Conservation (phyloP, 257 asterid genomes). For the Penstemon newberryi region DNA sequence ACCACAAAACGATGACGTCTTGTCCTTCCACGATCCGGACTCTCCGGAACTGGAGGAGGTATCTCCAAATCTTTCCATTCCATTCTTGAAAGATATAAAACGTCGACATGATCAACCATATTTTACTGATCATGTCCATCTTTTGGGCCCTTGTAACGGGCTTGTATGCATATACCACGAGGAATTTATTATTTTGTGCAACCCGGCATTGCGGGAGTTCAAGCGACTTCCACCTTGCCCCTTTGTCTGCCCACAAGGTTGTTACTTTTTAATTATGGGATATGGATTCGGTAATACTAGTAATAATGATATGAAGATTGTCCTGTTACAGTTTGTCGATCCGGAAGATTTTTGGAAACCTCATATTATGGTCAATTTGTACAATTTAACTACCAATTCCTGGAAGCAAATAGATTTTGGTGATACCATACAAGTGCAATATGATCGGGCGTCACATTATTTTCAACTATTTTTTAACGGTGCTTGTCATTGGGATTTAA, state of each 20-base stretch:
- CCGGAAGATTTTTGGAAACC: neutral
- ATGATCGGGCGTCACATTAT: no score
- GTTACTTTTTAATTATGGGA: neutral
- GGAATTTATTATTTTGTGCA: neutral
- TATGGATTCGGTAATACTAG: neutral
- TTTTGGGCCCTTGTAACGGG: slow-evolving; percentile 10
- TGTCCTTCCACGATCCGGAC: no score
- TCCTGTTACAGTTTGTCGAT: neutral
- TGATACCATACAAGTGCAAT: neutral
- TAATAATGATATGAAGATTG: slow-evolving; percentile 15
- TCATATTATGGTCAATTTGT: neutral
- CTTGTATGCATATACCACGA: neutral
- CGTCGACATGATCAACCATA: no score
- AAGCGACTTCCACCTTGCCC: slow-evolving; percentile 12
- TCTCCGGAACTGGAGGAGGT: no score
- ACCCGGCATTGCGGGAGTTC: slow-evolving; percentile 17
- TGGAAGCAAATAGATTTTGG: slow-evolving; percentile 19
- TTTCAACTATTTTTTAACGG: slow-evolving; percentile 5
- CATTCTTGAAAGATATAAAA: neutral
- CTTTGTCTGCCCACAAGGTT: neutral
- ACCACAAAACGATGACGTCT: no score
- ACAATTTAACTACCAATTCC: slow-evolving; percentile 4
- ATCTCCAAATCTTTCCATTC: no score
- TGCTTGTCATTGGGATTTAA: slow-evolving; percentile 7
- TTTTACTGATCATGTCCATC: no score